These are phyloP conservation scores for Cyclotella atomus DNA, from an alignment of 108 stramenopile genomes.

Conservation along the genomic window DNA sequence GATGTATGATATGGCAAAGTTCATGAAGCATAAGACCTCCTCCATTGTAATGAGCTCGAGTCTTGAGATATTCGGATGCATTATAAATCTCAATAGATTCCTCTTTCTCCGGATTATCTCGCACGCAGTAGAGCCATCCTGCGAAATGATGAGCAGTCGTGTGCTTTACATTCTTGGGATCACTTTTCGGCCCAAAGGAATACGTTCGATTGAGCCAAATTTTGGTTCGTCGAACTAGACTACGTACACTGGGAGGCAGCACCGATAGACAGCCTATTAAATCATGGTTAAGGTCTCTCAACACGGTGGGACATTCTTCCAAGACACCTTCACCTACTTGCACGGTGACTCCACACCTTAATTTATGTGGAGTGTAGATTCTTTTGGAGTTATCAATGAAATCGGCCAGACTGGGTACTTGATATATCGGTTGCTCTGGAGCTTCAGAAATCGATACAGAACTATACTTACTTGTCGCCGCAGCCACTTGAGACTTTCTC, in stretches of 20 bases:
- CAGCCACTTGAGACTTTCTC: too few relatives aligned
- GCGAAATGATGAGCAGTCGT: conserved; percentile 76
- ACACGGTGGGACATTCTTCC: conserved; percentile 53
- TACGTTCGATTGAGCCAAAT: conserved; percentile 80
- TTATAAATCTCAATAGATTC: conserved; percentile 82
- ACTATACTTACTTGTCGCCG: too few relatives aligned
- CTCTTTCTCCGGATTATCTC: conserved; percentile 70
- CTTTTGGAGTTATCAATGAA: conserved; percentile 73
- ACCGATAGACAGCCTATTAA: conserved; percentile 53
- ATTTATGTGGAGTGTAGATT: conserved; percentile 55
- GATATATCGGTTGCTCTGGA: not conserved
- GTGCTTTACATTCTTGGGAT: conserved; percentile 65
- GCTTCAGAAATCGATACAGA: not conserved
- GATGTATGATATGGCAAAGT: conserved; percentile 85
- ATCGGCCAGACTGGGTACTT: conserved; percentile 5
- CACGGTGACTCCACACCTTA: conserved; percentile 61
- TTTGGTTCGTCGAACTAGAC: conserved; percentile 62
- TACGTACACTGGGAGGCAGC: conserved; percentile 63
- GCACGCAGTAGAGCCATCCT: conserved; percentile 70
- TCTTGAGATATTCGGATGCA: conserved; percentile 64
- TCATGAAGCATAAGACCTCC: conserved; percentile 85
- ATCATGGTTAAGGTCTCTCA: conserved; percentile 68
- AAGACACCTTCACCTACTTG: conserved; percentile 67
- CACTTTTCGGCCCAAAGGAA: conserved; percentile 56
- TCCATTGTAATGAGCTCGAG: conserved; percentile 86